phyloP scores from a whole-genome alignment of 1,139 yeast species.

The Pichia sp. region DNA sequence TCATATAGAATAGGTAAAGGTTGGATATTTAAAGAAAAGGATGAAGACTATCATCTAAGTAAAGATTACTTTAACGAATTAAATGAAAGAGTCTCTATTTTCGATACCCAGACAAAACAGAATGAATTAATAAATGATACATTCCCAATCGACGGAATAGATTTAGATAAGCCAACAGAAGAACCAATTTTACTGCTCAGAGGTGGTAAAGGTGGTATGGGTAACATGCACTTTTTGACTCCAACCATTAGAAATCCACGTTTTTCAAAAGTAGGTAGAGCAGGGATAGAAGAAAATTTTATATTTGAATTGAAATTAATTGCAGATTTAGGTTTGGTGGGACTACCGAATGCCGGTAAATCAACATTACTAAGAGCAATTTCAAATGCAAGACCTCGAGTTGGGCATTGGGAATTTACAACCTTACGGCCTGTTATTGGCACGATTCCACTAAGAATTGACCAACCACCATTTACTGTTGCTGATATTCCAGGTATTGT shows the following conservation, averaged over 20 bases:
- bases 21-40: slow-evolving; percentile 77
- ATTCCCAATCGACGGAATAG: slow-evolving; percentile 76
- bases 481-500: slow-evolving; percentile 98
- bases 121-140: slow-evolving; percentile 58
- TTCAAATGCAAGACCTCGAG: slow-evolving; percentile 80
- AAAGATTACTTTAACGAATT: slow-evolving; percentile 61
- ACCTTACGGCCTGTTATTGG: slow-evolving; percentile 91
- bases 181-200: slow-evolving; percentile 63
- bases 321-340: slow-evolving; percentile 92
- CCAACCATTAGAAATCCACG: slow-evolving; percentile 81
- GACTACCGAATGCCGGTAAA: slow-evolving; percentile 95
- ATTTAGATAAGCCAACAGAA: slow-evolving; percentile 55
- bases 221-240: slow-evolving; percentile 91
- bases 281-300: slow-evolving; percentile 59
- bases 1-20: slow-evolving; percentile 65
- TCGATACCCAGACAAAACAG: slow-evolving; percentile 55
- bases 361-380: slow-evolving; percentile 85
- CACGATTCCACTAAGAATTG: slow-evolving; percentile 63
- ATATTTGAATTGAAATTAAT: slow-evolving; percentile 76
- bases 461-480: slow-evolving; percentile 74
- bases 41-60: slow-evolving; percentile 58
- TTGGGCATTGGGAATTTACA: slow-evolving; percentile 97
- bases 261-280: slow-evolving; percentile 75
- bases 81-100: slow-evolving; percentile 53
- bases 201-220: slow-evolving; percentile 94